Percentiles rank a stretch among this genome's conserved stretches.
phyloP scores from a whole-genome alignment of 1,139 yeast genomes.

The Yamadazyma kanchanaburiensis region DNA sequence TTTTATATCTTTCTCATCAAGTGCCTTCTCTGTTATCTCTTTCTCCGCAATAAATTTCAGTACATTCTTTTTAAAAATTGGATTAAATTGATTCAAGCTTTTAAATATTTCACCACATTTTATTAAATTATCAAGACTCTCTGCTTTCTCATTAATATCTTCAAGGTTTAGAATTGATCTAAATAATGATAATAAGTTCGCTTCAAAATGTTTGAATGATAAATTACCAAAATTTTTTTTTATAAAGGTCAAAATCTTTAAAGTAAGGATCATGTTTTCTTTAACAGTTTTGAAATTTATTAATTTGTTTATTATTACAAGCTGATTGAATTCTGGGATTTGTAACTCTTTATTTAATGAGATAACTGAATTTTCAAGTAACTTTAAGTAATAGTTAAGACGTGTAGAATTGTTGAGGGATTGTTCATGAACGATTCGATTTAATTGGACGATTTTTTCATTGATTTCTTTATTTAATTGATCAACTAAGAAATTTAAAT shows the following conservation, averaged over 20 bases:
- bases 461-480: slow-evolving; percentile 42
- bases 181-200: slow-evolving; percentile 15
- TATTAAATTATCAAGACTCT: slow-evolving; percentile 42
- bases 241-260: slow-evolving; percentile 42
- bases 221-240: slow-evolving; percentile 11
- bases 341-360: slow-evolving; percentile 46
- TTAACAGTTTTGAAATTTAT: slow-evolving; percentile 42
- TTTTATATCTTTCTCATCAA: no score
- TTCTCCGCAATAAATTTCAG: slow-evolving; percentile 11
- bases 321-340: slow-evolving; percentile 24
- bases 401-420: slow-evolving; percentile 31
- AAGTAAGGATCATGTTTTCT: slow-evolving; percentile 41
- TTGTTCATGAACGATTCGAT: slow-evolving; percentile 7
- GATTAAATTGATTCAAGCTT: slow-evolving; percentile 46
- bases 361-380: slow-evolving; percentile 54
- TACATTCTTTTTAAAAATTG: slow-evolving; percentile 44
- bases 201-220: slow-evolving; percentile 10
- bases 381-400: slow-evolving; percentile 60
- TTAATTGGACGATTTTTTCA: slow-evolving; percentile 13
- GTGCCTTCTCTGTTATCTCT: slow-evolving; percentile 4
- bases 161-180: slow-evolving; percentile 6
- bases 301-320: slow-evolving; percentile 38
- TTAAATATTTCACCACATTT: slow-evolving; percentile 50
- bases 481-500: slow-evolving; percentile 59
- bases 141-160: slow-evolving; percentile 21